Percentiles rank a stretch among this genome's conserved stretches.
phyloP scores from a whole-genome alignment of 139 green algal species.

The Picochlorum sp. region DNA sequence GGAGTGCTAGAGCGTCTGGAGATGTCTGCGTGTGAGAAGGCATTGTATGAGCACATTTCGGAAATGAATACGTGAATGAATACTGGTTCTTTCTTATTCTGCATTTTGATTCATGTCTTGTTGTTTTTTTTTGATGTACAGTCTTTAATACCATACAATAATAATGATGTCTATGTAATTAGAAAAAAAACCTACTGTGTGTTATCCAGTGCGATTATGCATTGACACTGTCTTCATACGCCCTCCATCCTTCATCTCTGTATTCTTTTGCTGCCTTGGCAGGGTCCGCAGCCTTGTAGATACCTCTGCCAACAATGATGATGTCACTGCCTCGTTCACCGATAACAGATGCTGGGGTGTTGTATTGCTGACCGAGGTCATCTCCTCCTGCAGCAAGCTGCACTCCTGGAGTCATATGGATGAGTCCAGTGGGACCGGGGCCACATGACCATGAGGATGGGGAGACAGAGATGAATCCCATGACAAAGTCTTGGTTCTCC shows the following conservation, averaged over 20 bases:
- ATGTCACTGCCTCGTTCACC: constrained; percentile 80
- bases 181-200: too few relatives aligned
- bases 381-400: constrained; percentile 84
- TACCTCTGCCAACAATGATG: constrained; percentile 90
- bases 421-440: constrained; percentile 55
- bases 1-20: too few relatives aligned
- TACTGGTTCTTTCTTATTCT: too few relatives aligned
- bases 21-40: too few relatives aligned
- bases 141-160: too few relatives aligned
- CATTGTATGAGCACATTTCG: too few relatives aligned
- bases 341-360: constrained; percentile 84
- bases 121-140: too few relatives aligned
- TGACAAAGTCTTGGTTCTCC: constrained; percentile 89
- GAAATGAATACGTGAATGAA: neutral
- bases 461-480: constrained; percentile 94
- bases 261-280: constrained; percentile 70
- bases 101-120: too few relatives aligned
- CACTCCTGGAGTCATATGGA: constrained; percentile 99
- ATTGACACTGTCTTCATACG: constrained; percentile 58
- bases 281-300: constrained; percentile 55
- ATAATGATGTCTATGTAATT: neutral
- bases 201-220: neutral
- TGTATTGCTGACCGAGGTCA: constrained; percentile 96
- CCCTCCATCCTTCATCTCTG: constrained; percentile 74
- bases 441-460: constrained; percentile 68